Conservation (phyloP, 148 eudicot genomes). For the Rhododendron williamsianum region DNA sequence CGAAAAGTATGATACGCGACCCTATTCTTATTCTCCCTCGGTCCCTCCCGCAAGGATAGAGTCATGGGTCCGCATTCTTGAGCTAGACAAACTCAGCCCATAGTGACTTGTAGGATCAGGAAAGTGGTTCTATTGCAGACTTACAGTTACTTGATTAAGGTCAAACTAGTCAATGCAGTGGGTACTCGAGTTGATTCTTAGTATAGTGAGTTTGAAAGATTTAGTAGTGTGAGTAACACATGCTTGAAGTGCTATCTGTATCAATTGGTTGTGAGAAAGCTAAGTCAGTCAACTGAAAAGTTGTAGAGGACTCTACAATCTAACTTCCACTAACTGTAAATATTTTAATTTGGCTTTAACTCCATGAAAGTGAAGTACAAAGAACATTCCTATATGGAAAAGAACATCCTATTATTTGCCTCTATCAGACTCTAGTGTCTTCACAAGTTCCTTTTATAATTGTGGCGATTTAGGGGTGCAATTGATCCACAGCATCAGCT, state of each 20-base stretch:
- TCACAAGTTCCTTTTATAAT: neutral
- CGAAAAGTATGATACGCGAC: neutral
- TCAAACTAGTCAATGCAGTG: neutral
- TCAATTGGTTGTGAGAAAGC: neutral
- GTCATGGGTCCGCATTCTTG: neutral
- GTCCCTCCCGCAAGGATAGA: neutral
- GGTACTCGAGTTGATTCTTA: neutral
- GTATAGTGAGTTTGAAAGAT: neutral
- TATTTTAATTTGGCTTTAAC: neutral
- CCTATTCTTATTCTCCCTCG: neutral
- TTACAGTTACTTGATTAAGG: neutral
- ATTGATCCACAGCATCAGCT: neutral
- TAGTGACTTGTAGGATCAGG: neutral
- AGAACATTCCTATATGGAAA: neutral
- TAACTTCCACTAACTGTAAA: neutral
- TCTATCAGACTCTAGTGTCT: neutral
- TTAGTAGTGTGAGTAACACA: neutral
- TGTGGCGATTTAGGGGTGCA: neutral
- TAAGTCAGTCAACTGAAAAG: neutral
- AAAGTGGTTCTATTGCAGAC: neutral
- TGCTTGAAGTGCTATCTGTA: neutral
- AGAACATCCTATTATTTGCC: neutral
- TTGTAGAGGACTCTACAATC: neutral
- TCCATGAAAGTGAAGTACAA: neutral
- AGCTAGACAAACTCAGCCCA: neutral